Evolutionary conservation across 371 early-diverging fungal genomes (phyloP), one percentile per base, ranked within the genome.

Genomic region (Actinomucor elegans): DNA sequence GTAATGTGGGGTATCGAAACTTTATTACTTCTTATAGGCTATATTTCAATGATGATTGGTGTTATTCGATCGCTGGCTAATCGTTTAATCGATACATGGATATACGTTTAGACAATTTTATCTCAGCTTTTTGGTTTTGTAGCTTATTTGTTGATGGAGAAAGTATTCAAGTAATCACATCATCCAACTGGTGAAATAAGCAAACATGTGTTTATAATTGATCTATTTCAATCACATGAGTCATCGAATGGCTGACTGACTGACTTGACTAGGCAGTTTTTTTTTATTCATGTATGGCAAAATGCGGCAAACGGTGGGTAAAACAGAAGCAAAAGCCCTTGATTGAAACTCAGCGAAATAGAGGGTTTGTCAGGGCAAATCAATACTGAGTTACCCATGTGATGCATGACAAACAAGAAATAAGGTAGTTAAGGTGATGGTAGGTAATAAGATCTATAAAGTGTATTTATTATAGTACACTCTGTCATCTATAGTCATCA

Each of bases 261-360:
- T 34, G 24, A 49, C 20, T 34, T 6, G 28, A 33, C 29, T 20
- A 12, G 33, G 6, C 4, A 20, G n/a, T 18, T 36, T 11, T 24
- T 24, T 14, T 14, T 21, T 21, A 48, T 24, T 26, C 23, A 18
- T 2, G 29, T 5, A 35, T 50, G 57, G 57, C 57, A 57, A 57
- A 57, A 12, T 34, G 38, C 57, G 57, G 57, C 57, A 57, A 50
- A 57, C 31, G 27, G 14, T 57, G 57, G 57, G 57, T 57, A 57
- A 57, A 57, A 32, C 14, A 3, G 11, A 33, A 40, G 20, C 4
- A 12, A 27, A 34, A 12, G 24, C 8, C 9, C 10, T 23, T 15
- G 18, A 29, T 36, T 45, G 2, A 43, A 28, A 54, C 48, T 48
- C 47, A 31, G 42, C 32, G 23, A 17, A 26, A 36, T 34, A 11